Base-by-base conservation (phyloP, 768 basidiomycete species). In the Macrolepiota dolichaula region DNA sequence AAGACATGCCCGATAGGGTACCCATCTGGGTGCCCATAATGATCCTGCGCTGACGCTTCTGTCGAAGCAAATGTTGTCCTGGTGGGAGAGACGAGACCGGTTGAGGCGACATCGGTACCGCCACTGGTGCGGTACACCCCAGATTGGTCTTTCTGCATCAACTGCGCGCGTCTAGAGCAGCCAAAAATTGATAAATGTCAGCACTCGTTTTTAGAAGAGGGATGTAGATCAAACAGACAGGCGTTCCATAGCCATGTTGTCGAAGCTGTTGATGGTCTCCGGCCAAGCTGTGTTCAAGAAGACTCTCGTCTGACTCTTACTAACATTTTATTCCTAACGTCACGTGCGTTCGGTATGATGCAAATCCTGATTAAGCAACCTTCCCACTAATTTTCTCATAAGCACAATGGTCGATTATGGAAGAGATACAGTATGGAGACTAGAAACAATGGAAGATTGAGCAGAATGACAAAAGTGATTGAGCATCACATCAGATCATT, bases 161-260 rank as follows among this genome's bases (percentile, higher is more conserved):
- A 17, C 49, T 55, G 52, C 7, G 36, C 25, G 10, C 59, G 59
- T 4, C 59, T 61, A 35, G n/a, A 15, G 22, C 24, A 42, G 47
- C 12, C 22, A n/a, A n/a, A 4, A 6, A 25, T 24, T 13, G n/a
- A 47, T 25, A 6, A 17, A 29, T 11, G 13, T 24, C 24, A 54
- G 19, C 22, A 22, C 15, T 10, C 32, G 3, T 38, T 15, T 19
- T 19, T 47, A 17, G n/a, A n/a, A 17, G 42, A 25, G 7, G 11
- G n/a, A 25, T 37, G 40, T 11, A n/a, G 7, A 35, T 4, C 11
- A 24, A 3, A 61, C 59, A 35, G 9, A 61, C 59, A 61, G 3
- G 25, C 59, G 42, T 61, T 61, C 59, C 59, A 61, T 61, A 17
- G 59, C 53, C 52, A 55, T 55, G 13, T 36, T 38, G 44, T 54